Evolutionary conservation across 805 yeast genomes (phyloP).

Genomic region (Candida maesae): DNA sequence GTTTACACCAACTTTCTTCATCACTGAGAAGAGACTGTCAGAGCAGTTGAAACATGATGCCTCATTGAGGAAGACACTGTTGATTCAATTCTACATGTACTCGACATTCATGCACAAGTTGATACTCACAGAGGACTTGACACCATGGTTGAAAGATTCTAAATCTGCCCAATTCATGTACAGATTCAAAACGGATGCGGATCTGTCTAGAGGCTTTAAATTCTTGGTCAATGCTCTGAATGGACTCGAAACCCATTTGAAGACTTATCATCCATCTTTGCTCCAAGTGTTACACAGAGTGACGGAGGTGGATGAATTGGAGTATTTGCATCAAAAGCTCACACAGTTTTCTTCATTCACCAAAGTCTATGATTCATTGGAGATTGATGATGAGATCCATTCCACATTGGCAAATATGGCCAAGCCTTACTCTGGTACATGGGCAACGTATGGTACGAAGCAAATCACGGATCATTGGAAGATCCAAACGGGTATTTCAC

Average conservation of each 20-base stretch:
- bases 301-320: slow-evolving; percentile 4
- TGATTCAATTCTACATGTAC: slow-evolving; percentile 11
- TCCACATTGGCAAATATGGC: slow-evolving; percentile 5
- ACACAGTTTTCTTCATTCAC: slow-evolving; percentile 8
- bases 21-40: slow-evolving; percentile 13
- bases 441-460: slow-evolving; percentile 25
- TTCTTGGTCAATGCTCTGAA: background rate
- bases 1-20: slow-evolving; percentile 17
- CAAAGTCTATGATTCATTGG: slow-evolving; percentile 2
- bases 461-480: slow-evolving; percentile 36
- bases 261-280: background rate
- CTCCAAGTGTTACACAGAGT: background rate
- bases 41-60: slow-evolving; percentile 18
- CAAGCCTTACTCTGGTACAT: slow-evolving; percentile 13
- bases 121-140: background rate
- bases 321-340: slow-evolving; percentile 9
- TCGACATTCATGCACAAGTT: background rate
- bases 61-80: slow-evolving; percentile 15
- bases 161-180: background rate
- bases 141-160: background rate
- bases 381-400: slow-evolving; percentile 2
- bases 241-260: background rate
- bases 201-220: background rate
- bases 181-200: background rate
- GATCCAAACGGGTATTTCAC: slow-evolving; percentile 35